A percentile compares a stretch with the other conserved stretches of the same genome.
These are phyloP conservation scores for Globisporangium abappressorium DNA, from an alignment of 352 stramenopile genomes.

Conservation along the genomic window DNA sequence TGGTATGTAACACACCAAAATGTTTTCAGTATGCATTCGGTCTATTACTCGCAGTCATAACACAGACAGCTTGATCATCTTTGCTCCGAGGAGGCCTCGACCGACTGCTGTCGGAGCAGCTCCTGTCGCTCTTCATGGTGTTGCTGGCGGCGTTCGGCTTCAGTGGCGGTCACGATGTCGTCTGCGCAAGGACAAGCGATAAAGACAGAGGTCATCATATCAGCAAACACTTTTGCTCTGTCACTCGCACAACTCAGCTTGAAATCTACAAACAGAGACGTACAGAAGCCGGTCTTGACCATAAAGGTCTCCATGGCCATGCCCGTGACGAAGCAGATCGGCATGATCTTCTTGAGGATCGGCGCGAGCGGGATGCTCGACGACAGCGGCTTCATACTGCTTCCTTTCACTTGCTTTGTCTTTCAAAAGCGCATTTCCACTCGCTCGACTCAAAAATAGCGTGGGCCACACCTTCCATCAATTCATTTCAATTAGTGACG, in stretches of 20 bases:
- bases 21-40: background rate
- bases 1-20: background rate
- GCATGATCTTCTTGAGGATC: slow-evolving; percentile 83
- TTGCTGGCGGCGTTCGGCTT: slow-evolving; percentile 68
- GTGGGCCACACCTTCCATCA: background rate
- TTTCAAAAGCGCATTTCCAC: slow-evolving; percentile 2
- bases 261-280: slow-evolving; percentile 14
- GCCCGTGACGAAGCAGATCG: slow-evolving; percentile 81
- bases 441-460: background rate
- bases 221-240: background rate
- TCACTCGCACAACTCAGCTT: background rate
- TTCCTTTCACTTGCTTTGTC: slow-evolving; percentile 8
- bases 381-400: slow-evolving; percentile 25
- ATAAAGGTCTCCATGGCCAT: slow-evolving; percentile 87
- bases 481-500: slow-evolving; percentile 6
- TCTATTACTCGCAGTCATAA: slow-evolving; percentile 8
- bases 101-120: slow-evolving; percentile 28
- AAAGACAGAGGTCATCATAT: background rate
- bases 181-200: slow-evolving; percentile 33
- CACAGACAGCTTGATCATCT: background rate
- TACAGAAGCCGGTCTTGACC: slow-evolving; percentile 89
- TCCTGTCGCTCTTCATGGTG: slow-evolving; percentile 50
- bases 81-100: slow-evolving; percentile 1
- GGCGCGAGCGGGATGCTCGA: slow-evolving; percentile 52
- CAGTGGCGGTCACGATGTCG: slow-evolving; percentile 77